These are phyloP conservation scores for Tilletia horrida DNA, from an alignment of 1,284 basidiomycete genomes.

Conservation along the genomic window DNA sequence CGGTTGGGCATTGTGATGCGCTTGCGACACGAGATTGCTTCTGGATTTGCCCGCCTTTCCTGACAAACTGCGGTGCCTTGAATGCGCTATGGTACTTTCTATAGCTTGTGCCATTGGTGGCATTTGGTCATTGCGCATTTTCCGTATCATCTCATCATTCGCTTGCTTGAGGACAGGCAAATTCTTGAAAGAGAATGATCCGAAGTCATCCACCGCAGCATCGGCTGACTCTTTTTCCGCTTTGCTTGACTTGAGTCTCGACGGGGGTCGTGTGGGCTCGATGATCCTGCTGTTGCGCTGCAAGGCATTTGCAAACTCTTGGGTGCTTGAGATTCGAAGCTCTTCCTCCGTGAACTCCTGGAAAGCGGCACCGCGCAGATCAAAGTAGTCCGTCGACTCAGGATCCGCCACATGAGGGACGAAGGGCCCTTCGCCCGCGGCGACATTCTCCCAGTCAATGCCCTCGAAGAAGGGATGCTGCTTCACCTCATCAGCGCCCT, in stretches of 20 bases:
- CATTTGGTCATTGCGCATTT: slow-evolving; percentile 63
- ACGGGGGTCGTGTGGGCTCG: slow-evolving; percentile 56
- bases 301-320: slow-evolving; percentile 37
- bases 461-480: slow-evolving; percentile 83
- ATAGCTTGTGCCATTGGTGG: slow-evolving; percentile 39
- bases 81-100: slow-evolving; percentile 35
- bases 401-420: slow-evolving; percentile 92
- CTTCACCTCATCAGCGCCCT: slow-evolving; percentile 90
- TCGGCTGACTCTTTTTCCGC: slow-evolving; percentile 29
- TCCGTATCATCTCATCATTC: slow-evolving; percentile 96
- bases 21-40: slow-evolving; percentile 21
- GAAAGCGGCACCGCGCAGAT: slow-evolving; percentile 83
- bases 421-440: slow-evolving; percentile 83
- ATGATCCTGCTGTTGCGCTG: slow-evolving; percentile 28
- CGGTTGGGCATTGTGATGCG: slow-evolving; percentile 23
- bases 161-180: slow-evolving; percentile 92
- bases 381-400: slow-evolving; percentile 98
- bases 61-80: slow-evolving; percentile 44
- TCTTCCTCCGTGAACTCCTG: slow-evolving; percentile 80
- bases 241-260: slow-evolving; percentile 29
- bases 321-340: slow-evolving; percentile 24
- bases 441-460: slow-evolving; percentile 89
- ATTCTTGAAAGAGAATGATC: slow-evolving; percentile 98
- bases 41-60: slow-evolving; percentile 30
- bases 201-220: slow-evolving; percentile 74